Conservation (phyloP, 164 flowering plant species). For the Aristolochia fimbriata region DNA sequence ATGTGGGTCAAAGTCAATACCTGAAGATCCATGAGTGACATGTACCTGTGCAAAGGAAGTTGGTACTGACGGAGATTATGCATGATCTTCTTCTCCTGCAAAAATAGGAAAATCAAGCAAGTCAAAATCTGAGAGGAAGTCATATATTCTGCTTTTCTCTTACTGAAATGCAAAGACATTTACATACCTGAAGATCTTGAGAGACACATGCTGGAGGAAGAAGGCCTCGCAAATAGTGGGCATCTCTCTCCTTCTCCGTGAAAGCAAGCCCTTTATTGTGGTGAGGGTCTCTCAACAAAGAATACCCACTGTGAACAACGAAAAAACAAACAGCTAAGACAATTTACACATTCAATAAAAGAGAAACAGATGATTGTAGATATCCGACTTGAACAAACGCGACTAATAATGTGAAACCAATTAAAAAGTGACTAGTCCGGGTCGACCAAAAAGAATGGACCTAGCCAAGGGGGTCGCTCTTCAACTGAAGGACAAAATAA, state of each 20-base stretch:
- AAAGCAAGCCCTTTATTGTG: constrained; percentile 81
- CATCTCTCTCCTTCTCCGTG: constrained; percentile 66
- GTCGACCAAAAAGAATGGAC: too few species aligned
- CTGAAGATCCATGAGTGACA: constrained; percentile 82
- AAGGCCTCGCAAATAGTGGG: constrained; percentile 77
- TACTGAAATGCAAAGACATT: background rate
- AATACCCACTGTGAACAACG: constrained; percentile 45
- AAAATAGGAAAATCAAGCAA: constrained; percentile 1
- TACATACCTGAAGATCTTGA: constrained; percentile 62
- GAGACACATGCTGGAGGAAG: constrained; percentile 48
- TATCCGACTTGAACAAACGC: background rate
- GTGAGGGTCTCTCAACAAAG: constrained; percentile 68
- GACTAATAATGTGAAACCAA: too few species aligned
- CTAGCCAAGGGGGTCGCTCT: too few species aligned
- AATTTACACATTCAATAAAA: background rate
- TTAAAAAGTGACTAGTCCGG: too few species aligned
- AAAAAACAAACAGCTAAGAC: background rate
- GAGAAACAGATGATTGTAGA: background rate
- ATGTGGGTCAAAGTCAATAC: constrained; percentile 16
- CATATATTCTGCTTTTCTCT: background rate
- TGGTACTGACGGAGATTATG: constrained; percentile 52
- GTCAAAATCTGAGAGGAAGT: too few species aligned
- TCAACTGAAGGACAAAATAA: background rate
- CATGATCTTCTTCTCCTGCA: constrained; percentile 73
- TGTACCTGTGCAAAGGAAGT: constrained; percentile 69